Conservation (phyloP, 768 basidiomycete genomes). For the Leccinum subgranulosum region DNA sequence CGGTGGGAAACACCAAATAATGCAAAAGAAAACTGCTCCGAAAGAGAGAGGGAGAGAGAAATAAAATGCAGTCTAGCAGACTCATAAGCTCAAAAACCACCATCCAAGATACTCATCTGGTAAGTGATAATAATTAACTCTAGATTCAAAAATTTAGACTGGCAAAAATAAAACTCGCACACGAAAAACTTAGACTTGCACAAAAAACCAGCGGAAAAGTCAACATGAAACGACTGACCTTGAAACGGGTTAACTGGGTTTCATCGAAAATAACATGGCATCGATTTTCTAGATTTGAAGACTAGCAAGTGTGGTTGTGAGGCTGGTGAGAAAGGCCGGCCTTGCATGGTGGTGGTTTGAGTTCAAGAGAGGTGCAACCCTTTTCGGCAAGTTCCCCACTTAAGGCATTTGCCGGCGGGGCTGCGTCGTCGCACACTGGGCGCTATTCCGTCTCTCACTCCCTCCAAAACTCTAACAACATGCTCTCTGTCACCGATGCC, state of each 20-base stretch:
- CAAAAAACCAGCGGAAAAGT: not conserved
- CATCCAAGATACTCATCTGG: not conserved
- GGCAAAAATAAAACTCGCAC: not conserved
- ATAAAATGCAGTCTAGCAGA: not conserved
- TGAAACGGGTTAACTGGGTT: not conserved
- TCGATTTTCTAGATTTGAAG: not conserved
- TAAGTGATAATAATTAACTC: not conserved
- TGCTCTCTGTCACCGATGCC: constrained; percentile 37
- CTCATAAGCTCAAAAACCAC: not conserved
- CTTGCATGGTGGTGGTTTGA: constrained; percentile 29
- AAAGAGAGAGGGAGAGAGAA: not conserved
- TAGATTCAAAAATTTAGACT: not conserved
- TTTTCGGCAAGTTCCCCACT: constrained; percentile 20
- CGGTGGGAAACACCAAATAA: constrained; percentile 11
- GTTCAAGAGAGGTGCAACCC: constrained; percentile 25
- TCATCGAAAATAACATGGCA: not conserved
- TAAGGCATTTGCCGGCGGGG: constrained; percentile 33
- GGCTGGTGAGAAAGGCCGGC: not conserved
- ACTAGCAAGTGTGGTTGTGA: not conserved
- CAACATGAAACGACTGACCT: not conserved
- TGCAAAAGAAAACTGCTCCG: not conserved
- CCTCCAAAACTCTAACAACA: constrained; percentile 15
- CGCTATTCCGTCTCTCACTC: not conserved
- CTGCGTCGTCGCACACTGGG: too few species aligned
- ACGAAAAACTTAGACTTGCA: not conserved